These are phyloP conservation scores for Pelargonium australe DNA, from an alignment of 441 rosid species.

Conservation along the genomic window DNA sequence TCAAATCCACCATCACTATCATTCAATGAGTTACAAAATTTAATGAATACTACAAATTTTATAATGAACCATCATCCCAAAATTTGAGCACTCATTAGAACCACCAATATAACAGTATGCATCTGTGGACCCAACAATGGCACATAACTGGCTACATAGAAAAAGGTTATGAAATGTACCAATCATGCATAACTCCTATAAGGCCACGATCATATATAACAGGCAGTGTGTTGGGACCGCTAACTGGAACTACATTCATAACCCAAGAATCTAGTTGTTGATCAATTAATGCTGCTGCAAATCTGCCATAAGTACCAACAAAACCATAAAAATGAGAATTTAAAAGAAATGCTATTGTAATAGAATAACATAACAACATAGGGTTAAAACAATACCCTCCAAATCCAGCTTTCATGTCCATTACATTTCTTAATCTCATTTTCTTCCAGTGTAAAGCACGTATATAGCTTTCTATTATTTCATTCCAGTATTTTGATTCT, in stretches of 20 bases:
- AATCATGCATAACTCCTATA: conserved; percentile 90
- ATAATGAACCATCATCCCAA: not conserved
- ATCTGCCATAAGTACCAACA: conserved; percentile 30
- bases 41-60: too few species aligned
- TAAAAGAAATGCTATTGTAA: not conserved
- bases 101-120: not conserved
- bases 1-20: not conserved
- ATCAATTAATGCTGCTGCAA: conserved; percentile 79
- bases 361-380: too few species aligned
- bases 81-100: not conserved
- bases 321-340: conserved; percentile 1
- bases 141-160: not conserved
- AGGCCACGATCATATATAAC: conserved; percentile 96
- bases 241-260: conserved; percentile 83
- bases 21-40: too few species aligned
- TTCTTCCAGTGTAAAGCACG: conserved; percentile 75
- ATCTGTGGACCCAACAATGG: conserved; percentile 14
- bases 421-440: conserved; percentile 69
- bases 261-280: conserved; percentile 79
- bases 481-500: conserved; percentile 83
- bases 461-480: conserved; percentile 62
- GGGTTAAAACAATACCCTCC: conserved; percentile 64
- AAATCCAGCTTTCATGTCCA: conserved; percentile 97
- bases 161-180: conserved; percentile 43
- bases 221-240: conserved; percentile 88